Evolutionary conservation across 2,329 filamentous ascomycete genomes (phyloP).

Genomic region (Alternaria sp.): DNA sequence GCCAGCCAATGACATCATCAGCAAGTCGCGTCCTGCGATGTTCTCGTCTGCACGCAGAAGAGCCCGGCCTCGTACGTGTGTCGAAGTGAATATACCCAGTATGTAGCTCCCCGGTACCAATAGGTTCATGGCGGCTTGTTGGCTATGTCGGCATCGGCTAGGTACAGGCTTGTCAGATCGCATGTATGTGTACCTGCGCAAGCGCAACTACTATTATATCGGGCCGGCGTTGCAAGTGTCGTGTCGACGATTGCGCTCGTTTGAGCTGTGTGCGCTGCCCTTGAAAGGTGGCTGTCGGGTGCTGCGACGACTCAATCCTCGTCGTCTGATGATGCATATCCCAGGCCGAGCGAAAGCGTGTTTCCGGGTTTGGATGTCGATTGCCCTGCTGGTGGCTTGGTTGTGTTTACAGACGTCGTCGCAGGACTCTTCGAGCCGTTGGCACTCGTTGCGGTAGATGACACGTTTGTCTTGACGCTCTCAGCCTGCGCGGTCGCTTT

Average conservation of each 20-base stretch:
- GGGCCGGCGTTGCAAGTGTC: background rate
- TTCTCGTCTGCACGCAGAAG: background rate
- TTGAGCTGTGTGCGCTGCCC: background rate
- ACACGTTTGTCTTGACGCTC: background rate
- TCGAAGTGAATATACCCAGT: background rate
- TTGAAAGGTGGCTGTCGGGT: background rate
- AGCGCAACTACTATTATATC: background rate
- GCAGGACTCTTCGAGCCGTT: background rate
- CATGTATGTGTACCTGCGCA: background rate
- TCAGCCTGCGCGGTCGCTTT: background rate
- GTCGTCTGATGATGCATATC: conserved; percentile 54
- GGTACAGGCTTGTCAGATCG: background rate
- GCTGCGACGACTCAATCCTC: conserved; percentile 33
- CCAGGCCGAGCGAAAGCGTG: conserved; percentile 44
- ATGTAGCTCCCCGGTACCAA: background rate
- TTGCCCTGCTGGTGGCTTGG: conserved; percentile 14
- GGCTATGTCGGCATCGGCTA: background rate
- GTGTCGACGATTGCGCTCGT: background rate
- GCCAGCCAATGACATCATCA: conserved; percentile 3
- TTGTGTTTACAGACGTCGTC: background rate
- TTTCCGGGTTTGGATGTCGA: conserved; percentile 23
- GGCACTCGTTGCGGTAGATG: background rate
- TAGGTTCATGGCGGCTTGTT: background rate
- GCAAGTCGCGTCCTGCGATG: background rate
- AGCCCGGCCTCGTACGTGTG: background rate